phyloP scores from a whole-genome alignment of 495 filamentous ascomycete genomes.

The Geoglossum glabrum region DNA sequence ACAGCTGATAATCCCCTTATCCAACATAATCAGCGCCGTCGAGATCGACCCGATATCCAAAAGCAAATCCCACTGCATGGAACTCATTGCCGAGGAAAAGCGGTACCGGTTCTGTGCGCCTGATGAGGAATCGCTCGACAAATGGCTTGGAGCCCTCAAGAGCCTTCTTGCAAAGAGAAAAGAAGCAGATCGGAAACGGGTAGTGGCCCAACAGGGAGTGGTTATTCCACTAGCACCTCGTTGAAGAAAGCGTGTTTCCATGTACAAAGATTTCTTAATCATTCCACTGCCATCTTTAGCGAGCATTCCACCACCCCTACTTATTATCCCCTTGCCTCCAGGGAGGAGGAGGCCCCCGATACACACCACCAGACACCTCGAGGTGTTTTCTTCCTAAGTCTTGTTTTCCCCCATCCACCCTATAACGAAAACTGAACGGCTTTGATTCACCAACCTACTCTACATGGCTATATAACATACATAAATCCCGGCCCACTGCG shows the following conservation, averaged over 20 bases:
- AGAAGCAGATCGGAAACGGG: constrained; percentile 9
- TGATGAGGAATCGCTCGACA: constrained; percentile 64
- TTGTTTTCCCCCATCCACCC: no score
- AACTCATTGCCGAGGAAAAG: constrained; percentile 74
- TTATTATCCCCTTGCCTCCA: not conserved
- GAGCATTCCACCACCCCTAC: no score
- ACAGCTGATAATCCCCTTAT: constrained; percentile 58
- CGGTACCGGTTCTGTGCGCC: constrained; percentile 75
- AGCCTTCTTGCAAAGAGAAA: constrained; percentile 59
- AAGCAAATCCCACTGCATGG: constrained; percentile 70
- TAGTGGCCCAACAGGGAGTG: not conserved
- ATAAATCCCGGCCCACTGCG: no score
- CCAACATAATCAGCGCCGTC: constrained; percentile 71
- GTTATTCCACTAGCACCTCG: not conserved
- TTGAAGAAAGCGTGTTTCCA: not conserved
- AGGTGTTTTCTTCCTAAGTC: no score
- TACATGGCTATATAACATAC: no score
- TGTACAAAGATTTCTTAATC: not conserved
- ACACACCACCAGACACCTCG: no score
- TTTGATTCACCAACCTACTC: no score
- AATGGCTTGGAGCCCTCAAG: constrained; percentile 77
- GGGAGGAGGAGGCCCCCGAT: no score
- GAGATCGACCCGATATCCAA: constrained; percentile 76
- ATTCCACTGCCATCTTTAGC: no score
- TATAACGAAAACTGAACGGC: no score